A percentile compares a stretch with the other conserved stretches of the same genome.
phyloP scores from a whole-genome alignment of 345 rosid genomes.

The Rhodomyrtus tomentosa region DNA sequence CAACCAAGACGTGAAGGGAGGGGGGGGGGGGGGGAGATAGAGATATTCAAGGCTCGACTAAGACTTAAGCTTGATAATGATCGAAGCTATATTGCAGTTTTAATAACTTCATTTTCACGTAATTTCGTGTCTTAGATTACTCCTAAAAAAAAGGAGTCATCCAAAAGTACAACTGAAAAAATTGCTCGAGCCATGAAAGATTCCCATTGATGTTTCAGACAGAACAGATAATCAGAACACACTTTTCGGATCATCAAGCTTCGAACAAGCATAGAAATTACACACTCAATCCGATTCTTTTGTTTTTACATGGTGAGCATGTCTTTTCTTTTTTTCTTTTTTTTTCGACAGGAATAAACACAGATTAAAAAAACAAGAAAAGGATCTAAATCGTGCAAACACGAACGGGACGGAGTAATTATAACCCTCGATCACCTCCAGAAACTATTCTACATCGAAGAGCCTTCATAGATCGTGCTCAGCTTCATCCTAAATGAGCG shows the following conservation, averaged over 20 bases:
- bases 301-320: not conserved
- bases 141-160: too few relatives aligned
- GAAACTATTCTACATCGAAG: slow-evolving; percentile 15
- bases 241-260: not conserved
- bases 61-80: not conserved
- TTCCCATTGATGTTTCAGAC: not conserved
- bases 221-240: not conserved
- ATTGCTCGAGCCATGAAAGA: too few relatives aligned
- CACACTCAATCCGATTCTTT: not conserved
- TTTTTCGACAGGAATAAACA: not conserved
- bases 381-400: not conserved
- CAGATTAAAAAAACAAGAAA: not conserved
- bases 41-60: not conserved
- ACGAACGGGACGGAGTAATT: not conserved
- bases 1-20: not conserved
- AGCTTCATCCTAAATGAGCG: slow-evolving; percentile 62
- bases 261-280: not conserved
- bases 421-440: not conserved
- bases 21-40: not conserved
- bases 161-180: too few relatives aligned
- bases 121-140: too few relatives aligned
- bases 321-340: not conserved
- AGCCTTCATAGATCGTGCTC: slow-evolving; percentile 69
- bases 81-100: too few relatives aligned
- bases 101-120: too few relatives aligned